Conservation (phyloP, 257 asterid genomes). For the Thymus quinquecostatus region DNA sequence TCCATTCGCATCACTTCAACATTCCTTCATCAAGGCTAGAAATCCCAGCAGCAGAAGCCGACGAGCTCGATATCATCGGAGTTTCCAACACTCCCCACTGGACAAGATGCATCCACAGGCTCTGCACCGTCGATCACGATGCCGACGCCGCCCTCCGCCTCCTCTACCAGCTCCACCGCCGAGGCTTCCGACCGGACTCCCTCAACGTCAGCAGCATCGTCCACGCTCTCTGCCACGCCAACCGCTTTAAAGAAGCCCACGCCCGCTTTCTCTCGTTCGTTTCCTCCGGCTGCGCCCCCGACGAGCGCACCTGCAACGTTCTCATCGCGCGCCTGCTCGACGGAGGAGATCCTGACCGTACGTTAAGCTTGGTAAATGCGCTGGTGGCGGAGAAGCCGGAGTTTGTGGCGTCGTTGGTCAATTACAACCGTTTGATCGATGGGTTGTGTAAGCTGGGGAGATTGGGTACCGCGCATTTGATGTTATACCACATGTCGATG, state of each 20-base stretch:
- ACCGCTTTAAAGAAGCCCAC: constrained; percentile 77
- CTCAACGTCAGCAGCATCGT: constrained; percentile 69
- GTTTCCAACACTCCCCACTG: constrained; percentile 51
- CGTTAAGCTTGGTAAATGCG: constrained; percentile 50
- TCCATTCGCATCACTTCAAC: constrained; percentile 26
- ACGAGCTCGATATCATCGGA: constrained; percentile 28
- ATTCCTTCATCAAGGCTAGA: background rate
- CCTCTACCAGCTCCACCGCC: constrained; percentile 51
- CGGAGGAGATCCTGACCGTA: constrained; percentile 47
- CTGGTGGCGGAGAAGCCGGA: constrained; percentile 59
- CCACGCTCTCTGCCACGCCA: constrained; percentile 71
- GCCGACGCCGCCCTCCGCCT: constrained; percentile 72
- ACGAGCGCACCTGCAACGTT: constrained; percentile 85
- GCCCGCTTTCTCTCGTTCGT: constrained; percentile 44
- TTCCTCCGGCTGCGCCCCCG: constrained; percentile 49
- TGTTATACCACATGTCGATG: constrained; percentile 59
- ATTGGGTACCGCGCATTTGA: constrained; percentile 55
- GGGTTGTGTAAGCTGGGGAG: constrained; percentile 52
- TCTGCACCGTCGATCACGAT: constrained; percentile 54
- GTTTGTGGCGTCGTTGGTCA: constrained; percentile 78
- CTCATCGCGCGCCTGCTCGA: constrained; percentile 75
- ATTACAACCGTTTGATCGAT: constrained; percentile 76
- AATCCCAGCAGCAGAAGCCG: constrained; percentile 18
- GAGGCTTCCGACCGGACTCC: constrained; percentile 62
- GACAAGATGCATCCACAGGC: constrained; percentile 69